Evolutionary conservation across 176 grass and related monocot species (phyloP), one percentile per base, ranked within the genome.

Genomic region (Aegilops tauschii): DNA sequence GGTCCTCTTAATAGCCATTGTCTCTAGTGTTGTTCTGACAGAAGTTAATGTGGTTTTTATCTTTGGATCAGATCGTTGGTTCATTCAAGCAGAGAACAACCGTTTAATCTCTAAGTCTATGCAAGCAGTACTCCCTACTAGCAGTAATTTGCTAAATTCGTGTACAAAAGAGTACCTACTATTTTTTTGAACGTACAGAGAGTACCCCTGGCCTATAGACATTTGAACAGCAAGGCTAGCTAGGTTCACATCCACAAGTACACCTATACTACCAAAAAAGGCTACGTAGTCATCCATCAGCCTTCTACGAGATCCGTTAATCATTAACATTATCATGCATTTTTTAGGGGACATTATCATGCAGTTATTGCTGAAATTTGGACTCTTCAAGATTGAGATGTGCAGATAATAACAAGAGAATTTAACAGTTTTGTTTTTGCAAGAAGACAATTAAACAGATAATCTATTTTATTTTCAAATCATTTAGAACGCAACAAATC

Each of bases 1-100:
- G 80, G 59, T 45, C 67, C 58, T 87, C 65, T 82, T 71, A 84
- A 80, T 84, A 87, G 65, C 76, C 28, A 80, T 75, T 80, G 76
- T 84, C 68, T 87, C 66, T 87, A 67, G 65, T 73, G 82, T 65
- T 90, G 34, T 87, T 87, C 74, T 36, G 84, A 83, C 79, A 73
- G 56, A 45, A 42, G 61, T 79, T 73, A 65, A 79, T 83, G 89
- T 87, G 44, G 27, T 71, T 87, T 78, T 86, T 50, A 78, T 76
- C 63, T 71, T 72, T 78, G 30, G 31, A 64, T 42, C 79, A 25
- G 30, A 78, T 70, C 28, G 18, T 45, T 82, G 50, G 50, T 18
- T 18, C 50, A 54, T 54, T 2, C 50, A 54, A 54, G 16, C 50
- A 18, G 16, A 18, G 50, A 54, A 54, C 50, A 54, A 54, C 50